Evolutionary conservation across 768 basidiomycete species (phyloP).

Genomic region (Lactarius quietus): DNA sequence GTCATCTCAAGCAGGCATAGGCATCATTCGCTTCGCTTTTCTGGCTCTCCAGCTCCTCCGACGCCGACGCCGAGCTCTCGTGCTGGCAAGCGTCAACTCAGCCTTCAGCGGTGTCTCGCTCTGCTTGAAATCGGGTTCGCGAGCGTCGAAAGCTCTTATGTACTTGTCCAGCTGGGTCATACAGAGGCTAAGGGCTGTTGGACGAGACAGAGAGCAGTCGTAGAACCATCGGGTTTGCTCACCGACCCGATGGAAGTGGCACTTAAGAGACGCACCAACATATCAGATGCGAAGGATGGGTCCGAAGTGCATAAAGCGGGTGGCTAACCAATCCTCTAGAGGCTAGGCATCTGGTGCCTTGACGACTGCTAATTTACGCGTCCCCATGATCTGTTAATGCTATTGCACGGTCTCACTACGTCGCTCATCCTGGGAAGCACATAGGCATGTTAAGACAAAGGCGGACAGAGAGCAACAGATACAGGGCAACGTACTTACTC

Average conservation of each 20-base stretch:
- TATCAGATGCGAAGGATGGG: too few species aligned
- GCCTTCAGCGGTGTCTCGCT: conserved; percentile 7
- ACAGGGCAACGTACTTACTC: not conserved
- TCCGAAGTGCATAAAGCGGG: too few species aligned
- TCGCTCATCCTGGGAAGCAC: too few species aligned
- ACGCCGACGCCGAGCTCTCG: not conserved
- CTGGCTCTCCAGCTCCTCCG: conserved; percentile 15
- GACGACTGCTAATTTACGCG: too few species aligned
- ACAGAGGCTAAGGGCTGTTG: not conserved
- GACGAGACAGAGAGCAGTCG: not conserved
- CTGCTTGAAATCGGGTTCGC: conserved; percentile 13
- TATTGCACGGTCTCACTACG: too few species aligned
- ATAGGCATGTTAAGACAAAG: too few species aligned
- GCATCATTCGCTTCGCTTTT: conserved; percentile 1
- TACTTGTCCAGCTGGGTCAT: conserved; percentile 20
- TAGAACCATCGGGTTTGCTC: not conserved
- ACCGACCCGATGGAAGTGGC: too few species aligned
- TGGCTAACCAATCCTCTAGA: too few species aligned
- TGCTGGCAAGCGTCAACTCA: not conserved
- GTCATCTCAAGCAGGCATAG: conserved; percentile 2
- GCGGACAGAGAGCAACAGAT: too few species aligned
- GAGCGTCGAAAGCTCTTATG: conserved; percentile 21
- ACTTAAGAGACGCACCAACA: too few species aligned
- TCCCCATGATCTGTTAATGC: too few species aligned
- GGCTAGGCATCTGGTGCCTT: too few species aligned